Evolutionary conservation across 2,329 filamentous ascomycete species (phyloP).

Genomic region (Aspergillus brunneoviolaceus): DNA sequence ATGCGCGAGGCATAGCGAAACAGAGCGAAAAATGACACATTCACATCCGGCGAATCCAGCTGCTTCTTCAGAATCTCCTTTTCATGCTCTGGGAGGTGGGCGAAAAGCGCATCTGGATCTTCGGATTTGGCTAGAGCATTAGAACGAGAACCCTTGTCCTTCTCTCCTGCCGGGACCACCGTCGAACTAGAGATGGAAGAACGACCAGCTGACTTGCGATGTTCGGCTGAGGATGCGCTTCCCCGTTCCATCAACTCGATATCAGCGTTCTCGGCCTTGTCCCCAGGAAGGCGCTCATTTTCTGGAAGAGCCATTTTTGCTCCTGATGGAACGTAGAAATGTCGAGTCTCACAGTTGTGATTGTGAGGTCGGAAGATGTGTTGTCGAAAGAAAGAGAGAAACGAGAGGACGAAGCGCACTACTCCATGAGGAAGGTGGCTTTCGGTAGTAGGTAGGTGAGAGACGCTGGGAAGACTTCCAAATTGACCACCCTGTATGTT

Average conservation of each 20-base stretch:
- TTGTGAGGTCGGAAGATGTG: not conserved
- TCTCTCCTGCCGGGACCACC: slow-evolving; percentile 15
- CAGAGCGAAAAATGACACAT: slow-evolving; percentile 63
- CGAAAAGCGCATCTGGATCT: slow-evolving; percentile 54
- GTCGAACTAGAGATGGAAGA: slow-evolving; percentile 27
- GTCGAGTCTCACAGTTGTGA: not conserved
- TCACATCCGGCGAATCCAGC: slow-evolving; percentile 63
- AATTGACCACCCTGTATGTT: not conserved
- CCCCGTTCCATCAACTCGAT: slow-evolving; percentile 6
- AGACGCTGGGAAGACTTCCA: not conserved
- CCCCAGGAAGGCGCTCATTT: slow-evolving; percentile 7
- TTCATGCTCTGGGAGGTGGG: slow-evolving; percentile 65
- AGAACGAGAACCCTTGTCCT: slow-evolving; percentile 18
- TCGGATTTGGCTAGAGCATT: slow-evolving; percentile 18
- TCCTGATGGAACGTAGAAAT: not conserved
- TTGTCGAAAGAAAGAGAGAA: not conserved
- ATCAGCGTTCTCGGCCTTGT: slow-evolving; percentile 9
- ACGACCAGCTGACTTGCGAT: slow-evolving; percentile 16
- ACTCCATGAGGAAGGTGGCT: slow-evolving; percentile 15
- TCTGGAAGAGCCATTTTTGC: slow-evolving; percentile 14
- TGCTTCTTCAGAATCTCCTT: slow-evolving; percentile 67
- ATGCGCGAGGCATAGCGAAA: slow-evolving; percentile 68
- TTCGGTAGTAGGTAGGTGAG: not conserved
- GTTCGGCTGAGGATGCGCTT: slow-evolving; percentile 11
- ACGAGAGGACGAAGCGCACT: not conserved